phyloP scores from a whole-genome alignment of 2,329 filamentous ascomycete species.

The Myriosclerotinia scirpicola region DNA sequence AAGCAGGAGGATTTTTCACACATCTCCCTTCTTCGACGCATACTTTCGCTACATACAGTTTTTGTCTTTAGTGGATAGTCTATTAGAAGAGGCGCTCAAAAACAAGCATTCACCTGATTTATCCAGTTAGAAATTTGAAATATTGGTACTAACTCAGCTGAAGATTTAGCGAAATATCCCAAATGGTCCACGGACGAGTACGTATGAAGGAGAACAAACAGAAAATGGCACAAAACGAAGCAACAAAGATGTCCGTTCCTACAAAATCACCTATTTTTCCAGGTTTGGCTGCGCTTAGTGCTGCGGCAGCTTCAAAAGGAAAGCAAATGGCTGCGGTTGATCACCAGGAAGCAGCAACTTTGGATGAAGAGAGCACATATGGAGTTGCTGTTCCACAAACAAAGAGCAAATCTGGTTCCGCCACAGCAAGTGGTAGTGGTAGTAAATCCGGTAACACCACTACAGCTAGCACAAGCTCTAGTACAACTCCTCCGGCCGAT shows the following conservation, averaged over 20 bases:
- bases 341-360: not conserved
- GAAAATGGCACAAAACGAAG: not conserved
- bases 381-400: not conserved
- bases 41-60: not conserved
- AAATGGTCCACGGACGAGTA: not conserved
- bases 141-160: not conserved
- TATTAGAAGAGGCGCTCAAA: not conserved
- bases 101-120: not conserved
- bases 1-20: too few species aligned
- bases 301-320: not conserved
- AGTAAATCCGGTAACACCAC: not conserved
- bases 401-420: not conserved
- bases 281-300: not conserved
- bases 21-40: not conserved
- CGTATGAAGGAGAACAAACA: not conserved
- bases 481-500: not conserved
- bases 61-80: not conserved
- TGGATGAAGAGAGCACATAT: too few species aligned
- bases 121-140: not conserved
- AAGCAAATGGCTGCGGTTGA: not conserved
- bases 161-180: not conserved
- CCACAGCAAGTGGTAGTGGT: fast-evolving
- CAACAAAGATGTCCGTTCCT: not conserved
- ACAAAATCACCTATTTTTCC: not conserved
- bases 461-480: too few species aligned